A percentile compares a stretch with the other conserved stretches of the same genome.
Evolutionary conservation across 2,329 filamentous ascomycete genomes (phyloP).

Genomic region (Cladosporium halotolerans): DNA sequence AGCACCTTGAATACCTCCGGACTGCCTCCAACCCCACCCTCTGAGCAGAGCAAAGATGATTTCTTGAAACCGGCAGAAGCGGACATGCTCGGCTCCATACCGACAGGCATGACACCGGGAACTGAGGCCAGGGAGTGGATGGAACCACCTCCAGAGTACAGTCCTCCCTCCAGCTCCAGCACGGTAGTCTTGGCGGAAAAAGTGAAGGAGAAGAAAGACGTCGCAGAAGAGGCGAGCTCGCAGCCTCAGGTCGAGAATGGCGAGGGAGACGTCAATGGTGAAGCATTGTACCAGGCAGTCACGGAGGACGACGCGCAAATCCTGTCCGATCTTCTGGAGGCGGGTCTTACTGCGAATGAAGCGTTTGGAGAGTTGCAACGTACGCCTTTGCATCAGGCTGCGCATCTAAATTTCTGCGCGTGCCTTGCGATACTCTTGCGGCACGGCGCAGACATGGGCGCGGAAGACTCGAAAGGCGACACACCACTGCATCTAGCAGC

Average conservation of each 20-base stretch:
- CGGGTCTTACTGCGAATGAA: constrained; percentile 6
- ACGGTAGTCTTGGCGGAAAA: constrained; percentile 12
- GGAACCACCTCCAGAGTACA: constrained; percentile 27
- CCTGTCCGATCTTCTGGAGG: constrained; percentile 17
- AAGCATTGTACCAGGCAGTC: constrained; percentile 21
- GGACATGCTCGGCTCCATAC: not conserved
- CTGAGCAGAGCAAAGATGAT: not conserved
- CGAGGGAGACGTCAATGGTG: constrained; percentile 13
- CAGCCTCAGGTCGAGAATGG: constrained; percentile 12
- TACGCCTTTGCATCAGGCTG: constrained; percentile 26
- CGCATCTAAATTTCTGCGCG: constrained; percentile 21
- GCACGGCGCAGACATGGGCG: constrained; percentile 18
- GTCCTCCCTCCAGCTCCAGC: constrained; percentile 14
- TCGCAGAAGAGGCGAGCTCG: constrained; percentile 3
- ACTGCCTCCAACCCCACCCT: constrained; percentile 18
- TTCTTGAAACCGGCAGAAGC: not conserved
- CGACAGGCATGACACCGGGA: constrained; percentile 20
- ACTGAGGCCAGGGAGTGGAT: constrained; percentile 21
- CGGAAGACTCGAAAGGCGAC: constrained; percentile 24
- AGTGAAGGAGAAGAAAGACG: constrained; percentile 13
- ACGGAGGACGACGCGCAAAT: constrained; percentile 17
- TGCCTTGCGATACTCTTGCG: constrained; percentile 18
- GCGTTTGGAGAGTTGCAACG: constrained; percentile 21
- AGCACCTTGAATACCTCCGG: constrained; percentile 1
- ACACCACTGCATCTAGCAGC: constrained; percentile 25